phyloP scores from a whole-genome alignment of 352 stramenopile species.

The Phytophthora crassamura region DNA sequence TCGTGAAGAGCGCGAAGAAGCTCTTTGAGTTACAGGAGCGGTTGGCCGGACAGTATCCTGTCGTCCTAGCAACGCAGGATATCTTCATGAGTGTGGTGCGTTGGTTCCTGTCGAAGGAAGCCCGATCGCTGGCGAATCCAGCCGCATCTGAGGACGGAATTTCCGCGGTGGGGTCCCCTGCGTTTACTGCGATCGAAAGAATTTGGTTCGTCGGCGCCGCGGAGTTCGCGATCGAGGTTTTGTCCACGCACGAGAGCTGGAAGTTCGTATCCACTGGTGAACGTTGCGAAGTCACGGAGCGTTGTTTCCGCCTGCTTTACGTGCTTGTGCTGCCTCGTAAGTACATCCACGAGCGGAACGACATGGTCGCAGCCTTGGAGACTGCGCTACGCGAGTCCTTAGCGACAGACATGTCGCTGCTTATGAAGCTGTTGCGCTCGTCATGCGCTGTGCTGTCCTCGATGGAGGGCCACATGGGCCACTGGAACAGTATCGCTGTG shows the following conservation, averaged over 20 bases:
- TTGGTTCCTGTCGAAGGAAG: constrained; percentile 67
- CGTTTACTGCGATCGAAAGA: constrained; percentile 38
- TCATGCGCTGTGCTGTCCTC: constrained; percentile 41
- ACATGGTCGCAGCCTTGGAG: constrained; percentile 58
- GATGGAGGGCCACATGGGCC: constrained; percentile 15
- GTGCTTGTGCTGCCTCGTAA: constrained; percentile 50
- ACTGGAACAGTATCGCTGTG: constrained; percentile 33
- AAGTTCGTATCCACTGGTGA: constrained; percentile 49
- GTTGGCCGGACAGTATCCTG: constrained; percentile 52
- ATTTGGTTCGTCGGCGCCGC: constrained; percentile 61
- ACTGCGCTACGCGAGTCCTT: constrained; percentile 54
- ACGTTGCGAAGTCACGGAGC: constrained; percentile 55
- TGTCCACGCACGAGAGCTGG: constrained; percentile 72
- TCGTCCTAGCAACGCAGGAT: constrained; percentile 57
- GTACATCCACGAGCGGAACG: constrained; percentile 42
- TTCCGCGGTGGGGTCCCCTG: constrained; percentile 3
- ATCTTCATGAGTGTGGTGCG: constrained; percentile 65
- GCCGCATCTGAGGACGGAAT: background rate
- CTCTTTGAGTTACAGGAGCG: constrained; percentile 70
- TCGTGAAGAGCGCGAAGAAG: constrained; percentile 64
- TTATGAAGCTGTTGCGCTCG: constrained; percentile 68
- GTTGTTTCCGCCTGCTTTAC: constrained; percentile 62
- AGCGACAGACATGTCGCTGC: constrained; percentile 52
- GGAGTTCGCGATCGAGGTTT: constrained; percentile 65
- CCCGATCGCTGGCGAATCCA: constrained; percentile 27